A percentile compares a stretch with the other conserved stretches of the same genome.
Evolutionary conservation across 2,329 filamentous ascomycete genomes (phyloP).

Genomic region (Hypoxylon sp.): DNA sequence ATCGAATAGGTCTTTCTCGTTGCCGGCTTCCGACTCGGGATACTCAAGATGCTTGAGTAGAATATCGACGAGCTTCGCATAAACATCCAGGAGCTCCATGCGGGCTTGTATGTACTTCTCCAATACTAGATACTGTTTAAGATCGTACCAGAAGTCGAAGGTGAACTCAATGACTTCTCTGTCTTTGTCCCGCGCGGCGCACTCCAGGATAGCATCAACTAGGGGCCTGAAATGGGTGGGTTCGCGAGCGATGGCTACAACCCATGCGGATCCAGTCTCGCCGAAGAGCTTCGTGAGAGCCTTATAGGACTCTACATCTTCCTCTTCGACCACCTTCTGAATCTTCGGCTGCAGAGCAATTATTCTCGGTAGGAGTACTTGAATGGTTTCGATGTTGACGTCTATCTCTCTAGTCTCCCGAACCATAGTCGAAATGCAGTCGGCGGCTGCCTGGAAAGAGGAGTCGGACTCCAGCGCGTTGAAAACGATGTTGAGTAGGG

Average conservation of each 20-base stretch:
- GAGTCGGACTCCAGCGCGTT: slow-evolving; percentile 80
- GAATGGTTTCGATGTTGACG: slow-evolving; percentile 86
- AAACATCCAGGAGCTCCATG: slow-evolving; percentile 82
- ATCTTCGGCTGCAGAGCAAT: slow-evolving; percentile 84
- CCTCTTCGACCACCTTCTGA: slow-evolving; percentile 78
- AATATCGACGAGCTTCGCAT: slow-evolving; percentile 90
- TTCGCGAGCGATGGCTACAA: slow-evolving; percentile 88
- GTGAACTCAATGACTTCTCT: slow-evolving; percentile 93
- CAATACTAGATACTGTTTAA: slow-evolving; percentile 95
- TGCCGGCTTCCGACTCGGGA: slow-evolving; percentile 79
- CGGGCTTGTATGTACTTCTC: slow-evolving; percentile 90
- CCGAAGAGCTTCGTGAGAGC: slow-evolving; percentile 91
- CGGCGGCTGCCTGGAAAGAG: slow-evolving; percentile 89
- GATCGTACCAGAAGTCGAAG: slow-evolving; percentile 97
- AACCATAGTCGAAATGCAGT: slow-evolving; percentile 93
- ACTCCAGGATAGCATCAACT: slow-evolving; percentile 93
- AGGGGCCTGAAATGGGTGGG: slow-evolving; percentile 85
- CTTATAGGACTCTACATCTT: slow-evolving; percentile 89
- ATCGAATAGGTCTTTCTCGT: slow-evolving; percentile 89
- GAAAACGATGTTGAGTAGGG: slow-evolving; percentile 85
- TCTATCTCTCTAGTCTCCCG: slow-evolving; percentile 94
- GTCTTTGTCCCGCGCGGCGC: slow-evolving; percentile 87
- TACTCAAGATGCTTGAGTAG: slow-evolving; percentile 93
- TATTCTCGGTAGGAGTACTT: slow-evolving; percentile 84
- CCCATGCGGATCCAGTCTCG: slow-evolving; percentile 95